phyloP scores from a whole-genome alignment of 176 grass and related monocot genomes.

The Raddia guianensis region DNA sequence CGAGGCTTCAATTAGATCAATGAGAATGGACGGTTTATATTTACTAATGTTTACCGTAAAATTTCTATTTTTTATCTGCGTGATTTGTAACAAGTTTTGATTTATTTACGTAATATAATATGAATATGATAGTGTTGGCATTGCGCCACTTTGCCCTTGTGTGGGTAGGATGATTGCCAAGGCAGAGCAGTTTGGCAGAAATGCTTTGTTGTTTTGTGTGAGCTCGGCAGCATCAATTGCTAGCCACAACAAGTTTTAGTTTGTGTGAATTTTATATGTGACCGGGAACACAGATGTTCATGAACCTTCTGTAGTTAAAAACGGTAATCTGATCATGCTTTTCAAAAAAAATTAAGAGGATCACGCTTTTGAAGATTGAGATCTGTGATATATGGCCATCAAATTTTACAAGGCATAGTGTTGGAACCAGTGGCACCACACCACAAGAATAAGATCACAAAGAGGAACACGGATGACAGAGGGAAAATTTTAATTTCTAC shows the following conservation, averaged over 20 bases:
- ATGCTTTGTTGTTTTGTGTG: not conserved
- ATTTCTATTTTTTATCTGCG: not conserved
- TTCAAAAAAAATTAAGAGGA: too few relatives aligned
- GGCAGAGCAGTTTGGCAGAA: slow-evolving; percentile 34
- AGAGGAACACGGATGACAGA: too few relatives aligned
- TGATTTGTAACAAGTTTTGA: not conserved
- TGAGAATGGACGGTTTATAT: too few relatives aligned
- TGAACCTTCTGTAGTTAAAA: not conserved
- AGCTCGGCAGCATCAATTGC: not conserved
- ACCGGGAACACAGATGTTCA: not conserved
- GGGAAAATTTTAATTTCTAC: too few relatives aligned
- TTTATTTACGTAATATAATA: not conserved
- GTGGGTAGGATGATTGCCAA: slow-evolving; percentile 29
- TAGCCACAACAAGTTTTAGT: not conserved
- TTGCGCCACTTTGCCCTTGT: not conserved
- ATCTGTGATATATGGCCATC: not conserved
- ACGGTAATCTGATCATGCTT: not conserved
- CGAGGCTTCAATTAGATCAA: too few relatives aligned
- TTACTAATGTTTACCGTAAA: too few relatives aligned
- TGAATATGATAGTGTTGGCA: not conserved
- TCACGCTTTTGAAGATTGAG: not conserved
- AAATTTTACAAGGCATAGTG: too few relatives aligned
- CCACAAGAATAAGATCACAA: too few relatives aligned
- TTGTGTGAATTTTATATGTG: not conserved
- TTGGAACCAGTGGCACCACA: too few relatives aligned